Conservation (phyloP, 495 filamentous ascomycete genomes). For the Penicillium mononematosum region DNA sequence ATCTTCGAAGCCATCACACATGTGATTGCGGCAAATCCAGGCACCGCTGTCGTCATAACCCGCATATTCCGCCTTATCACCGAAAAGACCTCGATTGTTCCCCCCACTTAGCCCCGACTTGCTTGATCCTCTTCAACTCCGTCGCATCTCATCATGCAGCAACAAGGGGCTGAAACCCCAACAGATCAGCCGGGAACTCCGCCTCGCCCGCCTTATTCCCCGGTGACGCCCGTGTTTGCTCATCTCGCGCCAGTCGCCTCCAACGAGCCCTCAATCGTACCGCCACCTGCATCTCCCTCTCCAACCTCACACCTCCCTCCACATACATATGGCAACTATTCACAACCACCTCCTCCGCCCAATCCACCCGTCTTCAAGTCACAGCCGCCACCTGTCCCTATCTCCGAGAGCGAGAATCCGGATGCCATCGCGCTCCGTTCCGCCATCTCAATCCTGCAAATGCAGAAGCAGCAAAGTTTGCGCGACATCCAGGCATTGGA, state of each 20-base stretch:
- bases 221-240: constrained; percentile 46
- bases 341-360: constrained; percentile 19
- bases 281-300: constrained; percentile 36
- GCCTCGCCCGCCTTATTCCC: constrained; percentile 48
- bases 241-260: constrained; percentile 39
- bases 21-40: constrained; percentile 3
- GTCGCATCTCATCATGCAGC: constrained; percentile 14
- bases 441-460: constrained; percentile 76
- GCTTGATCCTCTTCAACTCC: constrained; percentile 1
- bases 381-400: constrained; percentile 59
- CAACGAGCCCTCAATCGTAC: constrained; percentile 35
- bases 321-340: constrained; percentile 11
- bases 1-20: neutral
- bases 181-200: constrained; percentile 39
- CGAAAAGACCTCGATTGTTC: neutral
- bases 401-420: constrained; percentile 74
- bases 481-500: constrained; percentile 66
- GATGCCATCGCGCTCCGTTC: constrained; percentile 81
- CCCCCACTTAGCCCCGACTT: neutral
- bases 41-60: constrained; percentile 19
- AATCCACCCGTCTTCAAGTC: constrained; percentile 33
- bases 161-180: constrained; percentile 10
- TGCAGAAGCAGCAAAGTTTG: constrained; percentile 74
- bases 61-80: constrained; percentile 7
- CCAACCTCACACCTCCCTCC: constrained; percentile 25